Percentiles rank a stretch among this genome's conserved stretches.
These are phyloP conservation scores for Heteromeles arbutifolia DNA, from an alignment of 306 rosid species.

Conservation along the genomic window DNA sequence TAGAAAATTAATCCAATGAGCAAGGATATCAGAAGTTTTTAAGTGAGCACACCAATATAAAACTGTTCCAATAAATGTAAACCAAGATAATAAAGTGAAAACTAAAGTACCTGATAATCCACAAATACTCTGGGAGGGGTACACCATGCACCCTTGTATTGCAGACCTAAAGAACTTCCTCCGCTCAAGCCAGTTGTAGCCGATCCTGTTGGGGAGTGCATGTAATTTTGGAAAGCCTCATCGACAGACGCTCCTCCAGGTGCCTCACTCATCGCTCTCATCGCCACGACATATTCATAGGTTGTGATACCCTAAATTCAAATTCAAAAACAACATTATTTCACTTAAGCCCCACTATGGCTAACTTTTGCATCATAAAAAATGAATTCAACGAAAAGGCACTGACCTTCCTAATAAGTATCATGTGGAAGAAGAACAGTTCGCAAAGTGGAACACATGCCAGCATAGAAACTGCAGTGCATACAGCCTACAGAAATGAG, in stretches of 20 bases:
- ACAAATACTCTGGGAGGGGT: slow-evolving; percentile 95
- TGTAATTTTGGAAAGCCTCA: slow-evolving; percentile 54
- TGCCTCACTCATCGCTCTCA: slow-evolving; percentile 91
- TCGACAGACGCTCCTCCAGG: slow-evolving; percentile 64
- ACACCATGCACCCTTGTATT: slow-evolving; percentile 94
- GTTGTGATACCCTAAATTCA: slow-evolving; percentile 88
- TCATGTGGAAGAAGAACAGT: slow-evolving; percentile 97
- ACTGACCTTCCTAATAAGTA: slow-evolving; percentile 90
- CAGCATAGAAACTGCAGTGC: slow-evolving; percentile 84
- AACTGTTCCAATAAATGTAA: background rate
- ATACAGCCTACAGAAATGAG: slow-evolving; percentile 57
- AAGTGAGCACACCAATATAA: background rate
- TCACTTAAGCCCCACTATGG: background rate
- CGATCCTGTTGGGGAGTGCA: slow-evolving; percentile 85
- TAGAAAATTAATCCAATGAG: background rate
- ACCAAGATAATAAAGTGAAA: background rate
- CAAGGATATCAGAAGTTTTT: background rate
- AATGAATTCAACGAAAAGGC: slow-evolving; percentile 15
- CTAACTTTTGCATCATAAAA: slow-evolving; percentile 17
- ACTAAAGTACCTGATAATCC: slow-evolving; percentile 78
- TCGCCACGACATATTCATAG: slow-evolving; percentile 89
- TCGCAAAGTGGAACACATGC: slow-evolving; percentile 92
- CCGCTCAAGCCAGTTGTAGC: slow-evolving; percentile 97
- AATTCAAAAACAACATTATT: slow-evolving; percentile 11
- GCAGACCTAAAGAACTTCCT: slow-evolving; percentile 91